Evolutionary conservation across 1,284 basidiomycete genomes (phyloP).

Genomic region (Austroboletus novae-zelandiae): DNA sequence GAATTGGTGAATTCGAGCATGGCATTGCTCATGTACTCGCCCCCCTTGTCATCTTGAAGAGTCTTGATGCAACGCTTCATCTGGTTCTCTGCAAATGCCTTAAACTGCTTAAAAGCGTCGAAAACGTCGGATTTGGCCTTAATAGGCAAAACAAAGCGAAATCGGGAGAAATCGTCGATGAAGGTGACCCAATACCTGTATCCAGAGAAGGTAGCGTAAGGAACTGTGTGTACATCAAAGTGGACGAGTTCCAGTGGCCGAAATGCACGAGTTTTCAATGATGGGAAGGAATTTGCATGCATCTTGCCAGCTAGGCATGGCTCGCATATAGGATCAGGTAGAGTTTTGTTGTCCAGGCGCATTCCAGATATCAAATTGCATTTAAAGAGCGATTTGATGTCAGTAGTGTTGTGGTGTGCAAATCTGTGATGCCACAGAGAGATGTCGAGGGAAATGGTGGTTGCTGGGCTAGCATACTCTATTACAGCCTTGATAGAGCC

Average conservation of each 20-base stretch:
- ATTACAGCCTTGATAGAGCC: neutral
- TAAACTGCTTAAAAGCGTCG: too few species aligned
- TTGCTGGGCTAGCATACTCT: neutral
- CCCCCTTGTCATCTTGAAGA: too few species aligned
- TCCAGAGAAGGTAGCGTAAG: neutral
- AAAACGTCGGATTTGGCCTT: too few species aligned
- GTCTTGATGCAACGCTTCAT: too few species aligned
- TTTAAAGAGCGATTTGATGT: neutral
- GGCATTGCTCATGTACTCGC: too few species aligned
- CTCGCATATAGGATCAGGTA: neutral
- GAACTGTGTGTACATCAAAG: neutral
- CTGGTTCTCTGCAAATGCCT: too few species aligned
- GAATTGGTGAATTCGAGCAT: too few species aligned
- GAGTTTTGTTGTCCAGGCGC: neutral
- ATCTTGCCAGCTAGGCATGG: neutral
- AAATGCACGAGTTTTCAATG: neutral
- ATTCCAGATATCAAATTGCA: neutral
- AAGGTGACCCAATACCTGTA: too few species aligned
- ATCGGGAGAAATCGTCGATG: too few species aligned
- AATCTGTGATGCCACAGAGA: neutral
- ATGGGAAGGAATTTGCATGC: neutral
- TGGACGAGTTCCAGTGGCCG: too few species aligned
- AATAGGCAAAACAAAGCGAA: too few species aligned
- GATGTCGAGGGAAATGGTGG: slow-evolving; percentile 9
- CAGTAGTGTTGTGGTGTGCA: neutral